phyloP scores from a whole-genome alignment of 129 eudicot species.

The Dittrichia graveolens region DNA sequence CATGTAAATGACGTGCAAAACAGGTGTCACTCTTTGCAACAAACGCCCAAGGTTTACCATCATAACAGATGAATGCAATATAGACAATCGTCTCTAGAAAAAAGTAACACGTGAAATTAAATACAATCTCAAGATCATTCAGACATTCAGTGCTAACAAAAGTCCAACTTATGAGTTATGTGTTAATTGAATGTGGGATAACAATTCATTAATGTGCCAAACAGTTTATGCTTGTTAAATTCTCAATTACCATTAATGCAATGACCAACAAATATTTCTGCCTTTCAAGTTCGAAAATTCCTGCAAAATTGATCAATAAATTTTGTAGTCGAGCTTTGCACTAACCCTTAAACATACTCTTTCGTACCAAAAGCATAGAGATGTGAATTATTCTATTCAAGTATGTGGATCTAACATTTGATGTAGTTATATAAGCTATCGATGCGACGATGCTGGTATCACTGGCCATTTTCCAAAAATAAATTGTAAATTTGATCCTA shows the following conservation, averaged over 20 bases:
- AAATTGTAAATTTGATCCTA: not conserved
- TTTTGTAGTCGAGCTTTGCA: too few species aligned
- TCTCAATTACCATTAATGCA: too few species aligned
- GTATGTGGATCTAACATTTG: not conserved
- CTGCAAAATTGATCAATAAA: not conserved
- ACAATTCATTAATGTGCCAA: too few species aligned
- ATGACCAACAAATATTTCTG: not conserved
- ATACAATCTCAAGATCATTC: not conserved
- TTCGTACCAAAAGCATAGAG: too few species aligned
- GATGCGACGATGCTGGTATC: not conserved
- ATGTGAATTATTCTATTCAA: not conserved
- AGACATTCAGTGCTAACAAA: slow-evolving; percentile 15
- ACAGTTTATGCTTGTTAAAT: too few species aligned
- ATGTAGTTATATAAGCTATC: not conserved
- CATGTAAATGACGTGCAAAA: not conserved
- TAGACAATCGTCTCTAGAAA: not conserved
- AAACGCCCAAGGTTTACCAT: slow-evolving; percentile 8
- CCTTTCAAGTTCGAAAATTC: not conserved
- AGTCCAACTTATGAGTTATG: slow-evolving; percentile 11
- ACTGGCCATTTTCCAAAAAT: not conserved
- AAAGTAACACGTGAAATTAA: slow-evolving; percentile 9
- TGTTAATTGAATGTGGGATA: not conserved
- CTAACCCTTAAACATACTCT: too few species aligned
- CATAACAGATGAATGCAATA: not conserved
- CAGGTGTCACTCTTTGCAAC: not conserved